A percentile compares a stretch with the other conserved stretches of the same genome.
Conservation (phyloP, 2,329 filamentous ascomycete species). For the Tricladium varicosporioides region DNA sequence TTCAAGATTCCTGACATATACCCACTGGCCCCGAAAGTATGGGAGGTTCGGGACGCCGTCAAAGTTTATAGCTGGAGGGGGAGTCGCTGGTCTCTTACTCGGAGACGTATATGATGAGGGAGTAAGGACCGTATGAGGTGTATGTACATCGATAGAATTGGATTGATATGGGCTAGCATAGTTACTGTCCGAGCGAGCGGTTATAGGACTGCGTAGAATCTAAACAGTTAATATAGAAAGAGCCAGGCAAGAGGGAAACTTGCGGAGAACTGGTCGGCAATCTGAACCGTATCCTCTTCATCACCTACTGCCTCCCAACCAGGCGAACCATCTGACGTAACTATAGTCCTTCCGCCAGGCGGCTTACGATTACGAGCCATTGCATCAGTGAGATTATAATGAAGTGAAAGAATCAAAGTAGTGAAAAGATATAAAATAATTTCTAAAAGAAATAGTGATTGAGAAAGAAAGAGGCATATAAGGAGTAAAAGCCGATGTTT, state of each 20-base stretch:
- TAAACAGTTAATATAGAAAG: constrained; percentile 8
- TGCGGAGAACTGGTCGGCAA: constrained; percentile 6
- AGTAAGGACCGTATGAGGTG: constrained; percentile 1
- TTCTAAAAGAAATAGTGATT: background rate
- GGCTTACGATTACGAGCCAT: constrained; percentile 11
- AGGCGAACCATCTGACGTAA: background rate
- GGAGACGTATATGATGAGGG: constrained; percentile 15
- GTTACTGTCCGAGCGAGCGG: constrained; percentile 3
- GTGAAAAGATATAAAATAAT: background rate
- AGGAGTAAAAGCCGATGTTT: background rate
- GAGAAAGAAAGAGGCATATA: background rate
- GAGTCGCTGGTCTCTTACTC: constrained; percentile 12
- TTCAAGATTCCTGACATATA: constrained; percentile 14
- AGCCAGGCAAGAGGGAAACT: background rate
- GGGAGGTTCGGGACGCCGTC: constrained; percentile 10
- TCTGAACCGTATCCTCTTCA: constrained; percentile 4
- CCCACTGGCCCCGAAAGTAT: constrained; percentile 14
- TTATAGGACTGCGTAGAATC: constrained; percentile 5
- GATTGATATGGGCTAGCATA: constrained; percentile 8
- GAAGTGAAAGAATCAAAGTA: constrained; percentile 1
- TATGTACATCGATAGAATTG: constrained; percentile 8
- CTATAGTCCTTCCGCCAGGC: constrained; percentile 2
- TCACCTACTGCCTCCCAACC: background rate
- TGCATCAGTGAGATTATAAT: background rate
- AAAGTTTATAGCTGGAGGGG: constrained; percentile 11